These are phyloP conservation scores for Nothophoma quercina DNA, from an alignment of 2,329 filamentous ascomycete species.

Conservation along the genomic window DNA sequence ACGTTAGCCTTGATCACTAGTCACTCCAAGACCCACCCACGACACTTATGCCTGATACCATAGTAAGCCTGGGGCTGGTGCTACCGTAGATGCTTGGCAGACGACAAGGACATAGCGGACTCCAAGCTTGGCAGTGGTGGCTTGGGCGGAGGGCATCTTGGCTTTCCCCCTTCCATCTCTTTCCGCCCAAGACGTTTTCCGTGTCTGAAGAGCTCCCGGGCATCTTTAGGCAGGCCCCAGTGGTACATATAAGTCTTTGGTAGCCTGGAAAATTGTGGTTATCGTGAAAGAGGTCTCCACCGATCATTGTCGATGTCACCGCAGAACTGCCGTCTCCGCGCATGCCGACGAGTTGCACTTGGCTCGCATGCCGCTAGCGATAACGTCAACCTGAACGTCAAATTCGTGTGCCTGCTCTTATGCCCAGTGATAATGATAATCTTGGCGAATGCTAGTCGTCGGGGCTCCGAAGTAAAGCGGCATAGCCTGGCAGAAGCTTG, in stretches of 20 bases:
- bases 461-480: conserved; percentile 3
- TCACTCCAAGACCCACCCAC: too few relatives aligned
- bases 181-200: neutral
- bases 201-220: too few relatives aligned
- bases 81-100: conserved; percentile 21
- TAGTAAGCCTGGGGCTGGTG: conserved; percentile 8
- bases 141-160: conserved; percentile 11
- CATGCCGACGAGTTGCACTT: conserved; percentile 11
- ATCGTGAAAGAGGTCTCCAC: neutral
- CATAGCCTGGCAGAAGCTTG: neutral
- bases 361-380: conserved; percentile 18
- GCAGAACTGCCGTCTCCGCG: conserved; percentile 5
- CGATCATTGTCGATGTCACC: neutral
- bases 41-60: too few relatives aligned
- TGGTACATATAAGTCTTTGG: too few relatives aligned
- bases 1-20: too few relatives aligned
- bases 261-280: too few relatives aligned
- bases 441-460: conserved; percentile 6
- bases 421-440: conserved; percentile 17
- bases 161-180: conserved; percentile 6
- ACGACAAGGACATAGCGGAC: conserved; percentile 21
- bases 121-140: conserved; percentile 29
- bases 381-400: conserved; percentile 7
- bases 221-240: too few relatives aligned
- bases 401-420: neutral